Evolutionary conservation across 2,329 filamentous ascomycete genomes (phyloP).

Genomic region (Mycosphaerelloides madeirae): DNA sequence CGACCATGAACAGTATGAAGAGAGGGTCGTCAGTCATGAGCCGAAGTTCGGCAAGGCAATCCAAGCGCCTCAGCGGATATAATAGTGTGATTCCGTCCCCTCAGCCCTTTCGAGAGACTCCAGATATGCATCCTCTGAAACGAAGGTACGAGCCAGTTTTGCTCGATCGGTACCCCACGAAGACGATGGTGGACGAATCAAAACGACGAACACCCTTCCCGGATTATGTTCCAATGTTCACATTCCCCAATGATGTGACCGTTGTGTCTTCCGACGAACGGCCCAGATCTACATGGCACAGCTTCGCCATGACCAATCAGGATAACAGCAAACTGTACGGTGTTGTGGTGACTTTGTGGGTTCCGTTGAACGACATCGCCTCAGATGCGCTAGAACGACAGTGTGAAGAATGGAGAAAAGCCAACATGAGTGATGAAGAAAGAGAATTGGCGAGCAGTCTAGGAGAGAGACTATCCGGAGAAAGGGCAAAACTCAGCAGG

Average conservation of each 20-base stretch:
- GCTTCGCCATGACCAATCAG: constrained; percentile 93
- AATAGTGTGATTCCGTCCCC: constrained; percentile 95
- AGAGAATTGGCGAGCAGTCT: constrained; percentile 87
- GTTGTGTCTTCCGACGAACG: constrained; percentile 93
- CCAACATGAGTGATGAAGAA: constrained; percentile 84
- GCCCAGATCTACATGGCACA: constrained; percentile 96
- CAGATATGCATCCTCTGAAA: constrained; percentile 92
- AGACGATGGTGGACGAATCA: constrained; percentile 72
- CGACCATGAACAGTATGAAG: constrained; percentile 94
- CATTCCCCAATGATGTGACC: constrained; percentile 95
- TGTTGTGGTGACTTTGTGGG: constrained; percentile 88
- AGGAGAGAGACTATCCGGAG: constrained; percentile 77
- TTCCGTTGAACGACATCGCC: constrained; percentile 72
- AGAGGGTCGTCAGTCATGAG: constrained; percentile 68
- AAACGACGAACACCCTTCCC: constrained; percentile 81
- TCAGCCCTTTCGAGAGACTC: constrained; percentile 81
- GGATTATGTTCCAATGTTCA: constrained; percentile 98
- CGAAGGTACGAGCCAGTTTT: constrained; percentile 94
- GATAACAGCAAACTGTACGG: constrained; percentile 91
- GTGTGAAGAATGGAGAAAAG: constrained; percentile 48
- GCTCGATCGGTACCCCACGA: constrained; percentile 86
- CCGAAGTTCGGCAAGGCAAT: constrained; percentile 71
- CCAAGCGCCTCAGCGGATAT: constrained; percentile 89
- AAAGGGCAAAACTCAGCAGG: constrained; percentile 84
- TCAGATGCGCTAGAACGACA: constrained; percentile 75